Percentiles rank a stretch among this genome's conserved stretches.
Conservation (phyloP, 306 rosid species). For the Leucaena leucocephala region DNA sequence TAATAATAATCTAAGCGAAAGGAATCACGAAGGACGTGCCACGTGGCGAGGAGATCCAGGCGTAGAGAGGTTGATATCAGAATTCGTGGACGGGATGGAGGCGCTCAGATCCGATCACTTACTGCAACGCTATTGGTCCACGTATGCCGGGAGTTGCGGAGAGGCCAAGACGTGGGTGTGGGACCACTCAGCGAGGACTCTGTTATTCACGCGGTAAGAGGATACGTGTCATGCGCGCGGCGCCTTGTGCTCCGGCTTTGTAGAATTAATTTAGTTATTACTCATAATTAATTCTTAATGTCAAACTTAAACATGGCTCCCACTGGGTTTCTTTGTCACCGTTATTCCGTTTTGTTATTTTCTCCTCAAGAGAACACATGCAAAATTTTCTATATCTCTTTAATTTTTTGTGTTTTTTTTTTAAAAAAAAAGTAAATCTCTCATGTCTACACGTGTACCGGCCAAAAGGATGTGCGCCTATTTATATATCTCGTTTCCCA, state of each 20-base stretch:
- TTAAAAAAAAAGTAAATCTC: too few species aligned
- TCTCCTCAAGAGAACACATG: neutral
- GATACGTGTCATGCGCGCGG: conserved; percentile 4
- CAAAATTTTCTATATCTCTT: too few species aligned
- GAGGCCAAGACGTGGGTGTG: conserved; percentile 44
- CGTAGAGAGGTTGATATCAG: conserved; percentile 41
- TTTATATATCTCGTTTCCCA: too few species aligned
- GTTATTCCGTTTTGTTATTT: neutral
- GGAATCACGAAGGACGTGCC: conserved; percentile 47
- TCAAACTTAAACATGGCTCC: neutral
- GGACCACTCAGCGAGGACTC: neutral
- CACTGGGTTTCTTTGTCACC: neutral
- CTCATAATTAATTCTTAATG: neutral
- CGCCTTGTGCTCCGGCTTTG: neutral
- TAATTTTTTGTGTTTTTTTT: too few species aligned
- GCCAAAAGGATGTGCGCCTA: too few species aligned
- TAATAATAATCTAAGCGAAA: conserved; percentile 11
- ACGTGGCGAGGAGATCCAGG: conserved; percentile 55
- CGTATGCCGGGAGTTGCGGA: neutral
- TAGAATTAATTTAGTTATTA: neutral
- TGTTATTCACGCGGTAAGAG: neutral
- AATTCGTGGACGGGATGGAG: conserved; percentile 74
- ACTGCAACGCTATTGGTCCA: conserved; percentile 53
- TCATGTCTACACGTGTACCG: too few species aligned
- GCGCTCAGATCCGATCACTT: conserved; percentile 78